Evolutionary conservation across 2,329 filamentous ascomycete genomes (phyloP).

Genomic region (Bisporella sp.): DNA sequence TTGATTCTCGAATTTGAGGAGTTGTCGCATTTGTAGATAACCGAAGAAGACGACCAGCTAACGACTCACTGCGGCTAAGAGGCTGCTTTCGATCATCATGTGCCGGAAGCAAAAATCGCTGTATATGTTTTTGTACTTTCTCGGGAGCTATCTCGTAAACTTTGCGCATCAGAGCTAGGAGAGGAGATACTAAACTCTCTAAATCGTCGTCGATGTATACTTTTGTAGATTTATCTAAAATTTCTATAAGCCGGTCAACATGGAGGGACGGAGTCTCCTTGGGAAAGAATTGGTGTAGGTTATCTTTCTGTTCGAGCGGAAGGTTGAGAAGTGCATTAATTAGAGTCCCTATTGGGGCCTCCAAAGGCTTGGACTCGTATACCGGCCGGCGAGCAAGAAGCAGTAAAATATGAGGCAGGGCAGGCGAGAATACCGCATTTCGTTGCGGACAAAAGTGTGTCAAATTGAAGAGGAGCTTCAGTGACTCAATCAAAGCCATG

Average conservation of each 20-base stretch:
- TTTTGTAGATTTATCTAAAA: constrained; percentile 61
- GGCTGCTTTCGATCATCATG: constrained; percentile 69
- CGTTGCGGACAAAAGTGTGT: constrained; percentile 65
- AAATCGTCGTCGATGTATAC: constrained; percentile 62
- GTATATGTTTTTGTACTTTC: constrained; percentile 49
- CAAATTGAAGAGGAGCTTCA: constrained; percentile 87
- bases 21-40: constrained; percentile 69
- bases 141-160: constrained; percentile 65
- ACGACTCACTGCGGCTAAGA: constrained; percentile 66
- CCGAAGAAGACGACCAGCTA: constrained; percentile 70
- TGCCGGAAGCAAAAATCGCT: constrained; percentile 63
- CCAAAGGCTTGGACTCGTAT: constrained; percentile 58
- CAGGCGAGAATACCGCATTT: constrained; percentile 53
- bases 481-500: constrained; percentile 74
- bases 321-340: constrained; percentile 80
- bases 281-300: constrained; percentile 53
- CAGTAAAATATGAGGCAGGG: constrained; percentile 62
- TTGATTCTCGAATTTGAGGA: constrained; percentile 64
- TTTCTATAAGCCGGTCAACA: constrained; percentile 57
- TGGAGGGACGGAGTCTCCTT: constrained; percentile 51
- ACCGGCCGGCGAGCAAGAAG: constrained; percentile 57
- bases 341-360: constrained; percentile 63
- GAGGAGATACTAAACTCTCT: constrained; percentile 62
- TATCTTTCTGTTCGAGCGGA: constrained; percentile 51
- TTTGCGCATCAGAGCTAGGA: constrained; percentile 66